Evolutionary conservation across 2,329 filamentous ascomycete genomes (phyloP), one percentile per base, ranked within the genome.

Genomic region (Akanthomyces dipterigenus): DNA sequence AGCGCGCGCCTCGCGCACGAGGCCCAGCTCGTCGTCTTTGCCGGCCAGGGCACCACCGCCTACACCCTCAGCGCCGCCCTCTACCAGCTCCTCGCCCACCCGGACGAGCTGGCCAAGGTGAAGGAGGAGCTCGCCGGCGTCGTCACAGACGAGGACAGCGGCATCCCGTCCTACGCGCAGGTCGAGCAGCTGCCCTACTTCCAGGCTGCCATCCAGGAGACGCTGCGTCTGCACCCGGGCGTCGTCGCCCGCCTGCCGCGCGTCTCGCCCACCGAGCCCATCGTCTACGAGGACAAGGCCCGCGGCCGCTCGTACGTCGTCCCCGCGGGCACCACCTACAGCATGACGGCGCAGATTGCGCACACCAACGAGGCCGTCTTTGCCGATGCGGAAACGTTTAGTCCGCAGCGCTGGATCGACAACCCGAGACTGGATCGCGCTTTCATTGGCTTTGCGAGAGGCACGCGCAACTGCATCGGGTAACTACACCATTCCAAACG

Each of bases 331-430:
- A 77, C 72, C 1, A 72, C 72, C 3, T 71, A 79, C 1, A 70
- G 73, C 34, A 75, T 77, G 68, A 76, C 75, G 0, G 67, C 71
- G 2, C 67, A 70, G 3, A 69, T 77, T 9, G 69, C 71, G 12
- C 77, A 80, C 60, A 71, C 76, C 40, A 70, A 79, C 55, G 66
- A 73, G 43, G 63, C 62, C 11, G 63, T 78, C 24, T 80, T 77
- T 61, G 74, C 76, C 0, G 67, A 78, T 3, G 72, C 77, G 0
- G 66, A 76, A 43, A 61, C 65, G 0, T 80, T 77, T 60, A 51
- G 64, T 3, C 77, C 78, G 0, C 74, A 78, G 45, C 71, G 77
- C 3, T 80, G 43, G 40, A 57, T 57, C 16, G 43, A 57, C 28
- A 48, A 57, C 22, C 55, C 55, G 22, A 34, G 42, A 38, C 55